Base-by-base conservation (phyloP, 2,329 filamentous ascomycete genomes). In the Chaetomiaceae sp. region DNA sequence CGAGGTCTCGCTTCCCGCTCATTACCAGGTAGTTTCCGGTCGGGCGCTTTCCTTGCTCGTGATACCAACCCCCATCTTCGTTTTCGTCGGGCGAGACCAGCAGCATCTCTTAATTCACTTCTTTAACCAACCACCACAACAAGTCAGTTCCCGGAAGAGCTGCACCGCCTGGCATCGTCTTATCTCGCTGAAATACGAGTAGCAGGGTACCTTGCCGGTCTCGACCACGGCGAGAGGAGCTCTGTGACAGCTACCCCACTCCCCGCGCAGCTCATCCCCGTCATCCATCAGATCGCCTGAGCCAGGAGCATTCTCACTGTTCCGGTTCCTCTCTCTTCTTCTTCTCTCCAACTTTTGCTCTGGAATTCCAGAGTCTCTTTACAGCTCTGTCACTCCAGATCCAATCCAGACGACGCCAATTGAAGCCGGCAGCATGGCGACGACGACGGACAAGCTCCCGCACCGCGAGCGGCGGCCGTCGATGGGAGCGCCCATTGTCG, bases 401-500 rank as follows among this genome's bases (percentile, higher is more conserved):
- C 34, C 22, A 29, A 19, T 17, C 11, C n/a, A 9, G 15, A 22
- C 15, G 38, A 44, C 25, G 23, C 37, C 36, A 45, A 53, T 53
- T 43, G 50, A 37, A 9, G 4, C 9, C 34, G 23, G 22, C 29
- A 47, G 27, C 29, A 60, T 59, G 58, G 50, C 56, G 47, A 64
- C 71, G 42, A 65, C 69, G 55, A 60, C 64, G 53, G 60, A 64
- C 37, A 47, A 34, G 22, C 46, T 82, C 47, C 77, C 80, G 48
- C 72, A 74, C 37, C 81, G 89, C 61, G 85, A 96, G 78, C 86
- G 91, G 63, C 88, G 83, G 62, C 90, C 88, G 54, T 95, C 90
- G 19, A 86, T 81, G 54, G 84, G 87, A 61, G 89, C 89, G 63
- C 91, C 91, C 43, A 85, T 96, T 63, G 83, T 88, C 60, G 90